Evolutionary conservation across 768 basidiomycete genomes (phyloP), one percentile per base, ranked within the genome.

Genomic region (Lentinula boryana): DNA sequence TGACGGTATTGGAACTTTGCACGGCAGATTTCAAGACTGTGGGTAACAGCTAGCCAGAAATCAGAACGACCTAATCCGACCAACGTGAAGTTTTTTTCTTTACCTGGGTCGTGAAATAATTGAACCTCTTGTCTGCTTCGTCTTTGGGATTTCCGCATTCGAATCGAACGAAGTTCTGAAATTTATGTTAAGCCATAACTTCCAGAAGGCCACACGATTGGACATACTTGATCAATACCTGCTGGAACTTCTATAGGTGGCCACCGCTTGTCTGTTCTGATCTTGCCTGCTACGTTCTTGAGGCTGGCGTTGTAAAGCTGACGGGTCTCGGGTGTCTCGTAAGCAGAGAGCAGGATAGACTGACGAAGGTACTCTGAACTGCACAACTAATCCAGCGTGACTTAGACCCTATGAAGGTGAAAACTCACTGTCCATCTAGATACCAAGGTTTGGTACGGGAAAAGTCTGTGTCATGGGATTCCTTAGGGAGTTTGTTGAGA

Each of bases 371-470:
- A 92, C 51, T 82, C 75, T 4, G 95, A 87, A 68, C 95, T 97
- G 58, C 10, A 51, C 27, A 15, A 52, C 60, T 49, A 59, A n/a
- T 10, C 55, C 56, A 56, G 33, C 13, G 7, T 46, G 49, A 16
- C 12, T 44, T 21, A 56, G 49, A 36, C 23, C 13, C 5, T 23
- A 16, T 8, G 38, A 40, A 23, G 12, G 27, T 35, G 18, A 38
- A 49, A 9, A 76, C 92, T 69, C 74, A 97, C 95, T 93, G 84
- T 69, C 89, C 90, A 66, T 98, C 96, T 10, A 98, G 82, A 71
- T 95, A 97, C 97, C 97, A 98, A 1, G 94, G 92, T 74, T 97
- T 98, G 67, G 98, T 90, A 10, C 97, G 86, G 9, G 95, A 96
- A 75, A 98, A 98, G 73, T 98, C 97, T 23, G 91, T 85, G 63